phyloP scores from a whole-genome alignment of 768 basidiomycete species.

The Galerina marginata region DNA sequence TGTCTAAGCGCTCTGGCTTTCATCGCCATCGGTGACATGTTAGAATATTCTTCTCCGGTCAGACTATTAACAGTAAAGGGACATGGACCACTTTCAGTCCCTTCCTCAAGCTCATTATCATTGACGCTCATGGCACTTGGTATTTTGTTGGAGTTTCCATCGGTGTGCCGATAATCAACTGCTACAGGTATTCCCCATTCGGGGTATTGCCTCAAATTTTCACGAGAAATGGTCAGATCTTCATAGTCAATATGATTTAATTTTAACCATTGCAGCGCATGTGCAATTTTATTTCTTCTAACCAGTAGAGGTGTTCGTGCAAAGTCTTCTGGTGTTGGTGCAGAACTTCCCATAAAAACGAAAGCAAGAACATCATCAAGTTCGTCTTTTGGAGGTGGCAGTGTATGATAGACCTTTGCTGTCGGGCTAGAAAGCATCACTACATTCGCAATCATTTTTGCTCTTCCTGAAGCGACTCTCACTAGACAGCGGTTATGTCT shows the following conservation, averaged over 20 bases:
- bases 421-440: constrained; percentile 24
- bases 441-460: constrained; percentile 26
- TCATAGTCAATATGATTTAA: constrained; percentile 36
- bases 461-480: constrained; percentile 20
- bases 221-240: constrained; percentile 22
- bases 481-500: constrained; percentile 28
- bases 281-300: background rate
- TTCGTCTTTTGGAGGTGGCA: constrained; percentile 29
- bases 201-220: background rate
- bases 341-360: constrained; percentile 34
- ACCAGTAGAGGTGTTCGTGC: background rate
- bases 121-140: constrained; percentile 19
- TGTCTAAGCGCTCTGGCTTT: constrained; percentile 33
- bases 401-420: constrained; percentile 23
- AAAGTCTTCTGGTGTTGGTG: constrained; percentile 26
- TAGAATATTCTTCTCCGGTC: constrained; percentile 26
- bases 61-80: constrained; percentile 43
- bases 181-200: constrained; percentile 6
- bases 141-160: constrained; percentile 18
- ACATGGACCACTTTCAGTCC: constrained; percentile 34
- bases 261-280: no score
- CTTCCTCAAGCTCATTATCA: constrained; percentile 32
- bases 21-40: constrained; percentile 19
- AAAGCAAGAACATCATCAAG: constrained; percentile 38
- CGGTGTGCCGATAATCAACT: constrained; percentile 26